A percentile compares a stretch with the other conserved stretches of the same genome.
Evolutionary conservation across 2,329 filamentous ascomycete genomes (phyloP).

Genomic region (Aspergillus transmontanensis): DNA sequence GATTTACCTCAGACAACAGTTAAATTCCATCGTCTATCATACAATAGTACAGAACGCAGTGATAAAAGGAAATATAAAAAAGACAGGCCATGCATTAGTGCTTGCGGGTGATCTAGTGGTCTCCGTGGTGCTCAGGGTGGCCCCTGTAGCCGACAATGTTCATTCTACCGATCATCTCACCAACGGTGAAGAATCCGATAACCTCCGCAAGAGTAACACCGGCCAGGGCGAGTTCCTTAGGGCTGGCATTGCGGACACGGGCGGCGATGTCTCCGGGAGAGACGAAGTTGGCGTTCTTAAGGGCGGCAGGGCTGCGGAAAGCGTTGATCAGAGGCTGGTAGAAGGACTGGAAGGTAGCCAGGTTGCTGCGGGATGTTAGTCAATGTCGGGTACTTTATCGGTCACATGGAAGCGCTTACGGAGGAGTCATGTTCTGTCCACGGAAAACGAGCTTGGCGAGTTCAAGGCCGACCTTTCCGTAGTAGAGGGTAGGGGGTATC

Average conservation of each 20-base stretch:
- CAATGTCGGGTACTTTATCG: slow-evolving; percentile 8
- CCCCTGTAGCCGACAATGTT: slow-evolving; percentile 94
- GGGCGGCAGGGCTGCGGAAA: slow-evolving; percentile 68
- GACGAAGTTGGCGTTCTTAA: slow-evolving; percentile 58
- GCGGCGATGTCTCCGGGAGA: slow-evolving; percentile 58
- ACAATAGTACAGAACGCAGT: slow-evolving; percentile 44
- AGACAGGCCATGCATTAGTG: slow-evolving; percentile 30
- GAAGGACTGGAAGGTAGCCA: slow-evolving; percentile 83
- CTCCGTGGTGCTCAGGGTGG: slow-evolving; percentile 55
- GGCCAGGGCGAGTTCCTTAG: slow-evolving; percentile 68
- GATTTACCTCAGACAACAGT: slow-evolving; percentile 44
- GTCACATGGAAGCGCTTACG: slow-evolving; percentile 65
- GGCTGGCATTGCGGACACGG: slow-evolving; percentile 69
- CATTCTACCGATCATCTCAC: slow-evolving; percentile 93
- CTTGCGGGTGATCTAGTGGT: slow-evolving; percentile 36
- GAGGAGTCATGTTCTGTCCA: slow-evolving; percentile 88
- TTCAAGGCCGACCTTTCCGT: slow-evolving; percentile 85
- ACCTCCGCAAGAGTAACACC: slow-evolving; percentile 83
- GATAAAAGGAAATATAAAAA: slow-evolving; percentile 36
- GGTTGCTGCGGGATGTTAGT: slow-evolving; percentile 57
- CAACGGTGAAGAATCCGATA: slow-evolving; percentile 95
- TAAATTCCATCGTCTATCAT: slow-evolving; percentile 52
- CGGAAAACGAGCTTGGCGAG: slow-evolving; percentile 84
- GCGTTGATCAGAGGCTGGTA: slow-evolving; percentile 74
- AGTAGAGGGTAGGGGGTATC: slow-evolving; percentile 86